Base-by-base conservation (phyloP, 1,284 basidiomycete genomes). In the Cerrena zonata region DNA sequence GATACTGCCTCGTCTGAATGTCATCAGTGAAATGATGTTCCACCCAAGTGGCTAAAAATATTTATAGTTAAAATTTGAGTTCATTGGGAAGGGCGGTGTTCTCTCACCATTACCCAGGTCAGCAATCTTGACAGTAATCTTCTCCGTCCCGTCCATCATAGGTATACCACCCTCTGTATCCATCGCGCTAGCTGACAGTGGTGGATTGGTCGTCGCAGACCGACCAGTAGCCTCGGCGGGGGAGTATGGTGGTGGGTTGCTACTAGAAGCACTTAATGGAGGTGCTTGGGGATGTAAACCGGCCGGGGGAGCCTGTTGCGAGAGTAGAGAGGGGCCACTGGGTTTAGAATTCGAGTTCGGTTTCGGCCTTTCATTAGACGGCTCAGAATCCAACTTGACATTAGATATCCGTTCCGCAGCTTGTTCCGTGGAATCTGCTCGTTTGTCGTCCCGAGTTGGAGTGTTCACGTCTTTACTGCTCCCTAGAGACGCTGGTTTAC, bases 111-210 rank as follows among this genome's bases (percentile, higher is more conserved):
- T 96, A 19, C 94, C 95, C 49, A 99, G 71, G 76, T 99, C 96
- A 27, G 95, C 95, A 65, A 99, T 98, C 78, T 99, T 98, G 56
- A 99, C 96, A 2, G 94, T 98, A 58, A 99, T 96, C 64, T 86
- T 84, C 68, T 97, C 94, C 43, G 58, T 59, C 15, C 56, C 62
- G 34, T 65, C 63, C 38, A 59, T 54, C 38, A 59, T 45, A 13
- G 56, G 53, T 37, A 55, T 48, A 18, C 56, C 26, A 2, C 52
- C 59, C 56, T 76, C 73, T 37, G 72, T 67, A 1, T 71, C 74
- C 67, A 69, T 73, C 55, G 66, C 66, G 40, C 69, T 69, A n/a
- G 65, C 63, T 13, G 71, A 70, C n/a, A 61, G 50, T 26, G 66
- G 66, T 25, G 58, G 13, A 4, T 53, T 54, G 27, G 56, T 51